Conservation (phyloP, 805 yeast species). For the Cyberlindnera japonica region DNA sequence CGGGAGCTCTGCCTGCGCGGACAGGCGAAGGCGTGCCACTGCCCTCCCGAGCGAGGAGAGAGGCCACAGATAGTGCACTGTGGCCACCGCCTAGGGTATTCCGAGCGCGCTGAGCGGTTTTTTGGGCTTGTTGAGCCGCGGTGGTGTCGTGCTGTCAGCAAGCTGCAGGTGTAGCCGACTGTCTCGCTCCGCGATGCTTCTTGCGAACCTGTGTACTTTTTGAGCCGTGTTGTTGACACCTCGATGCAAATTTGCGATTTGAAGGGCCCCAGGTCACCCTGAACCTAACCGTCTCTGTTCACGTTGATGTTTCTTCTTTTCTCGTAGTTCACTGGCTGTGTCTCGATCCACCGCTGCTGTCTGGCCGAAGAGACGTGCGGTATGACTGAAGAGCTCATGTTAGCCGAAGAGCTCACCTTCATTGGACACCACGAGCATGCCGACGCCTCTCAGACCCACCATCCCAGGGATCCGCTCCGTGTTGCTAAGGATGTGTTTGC, state of each 20-base stretch:
- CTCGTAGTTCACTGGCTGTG: too few species aligned
- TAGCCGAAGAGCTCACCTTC: slow-evolving; percentile 13
- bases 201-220: slow-evolving; percentile 8
- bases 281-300: too few species aligned
- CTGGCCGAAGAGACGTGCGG: slow-evolving; percentile 1
- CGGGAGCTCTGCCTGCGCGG: too few species aligned
- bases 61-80: background rate
- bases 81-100: background rate
- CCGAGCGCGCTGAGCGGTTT: slow-evolving; percentile 3
- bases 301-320: too few species aligned
- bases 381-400: slow-evolving; percentile 15
- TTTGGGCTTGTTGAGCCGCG: background rate
- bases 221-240: background rate
- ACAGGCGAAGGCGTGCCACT: too few species aligned
- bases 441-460: slow-evolving; percentile 9
- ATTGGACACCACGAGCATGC: slow-evolving; percentile 7
- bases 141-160: slow-evolving; percentile 12
- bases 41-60: too few species aligned
- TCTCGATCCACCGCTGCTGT: too few species aligned
- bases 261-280: too few species aligned
- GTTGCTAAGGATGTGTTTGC: slow-evolving; percentile 40
- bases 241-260: too few species aligned
- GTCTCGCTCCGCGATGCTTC: slow-evolving; percentile 18
- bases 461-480: slow-evolving; percentile 17
- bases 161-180: slow-evolving; percentile 18